phyloP scores from a whole-genome alignment of 768 basidiomycete species.

The Mrakia hoshinonis region DNA sequence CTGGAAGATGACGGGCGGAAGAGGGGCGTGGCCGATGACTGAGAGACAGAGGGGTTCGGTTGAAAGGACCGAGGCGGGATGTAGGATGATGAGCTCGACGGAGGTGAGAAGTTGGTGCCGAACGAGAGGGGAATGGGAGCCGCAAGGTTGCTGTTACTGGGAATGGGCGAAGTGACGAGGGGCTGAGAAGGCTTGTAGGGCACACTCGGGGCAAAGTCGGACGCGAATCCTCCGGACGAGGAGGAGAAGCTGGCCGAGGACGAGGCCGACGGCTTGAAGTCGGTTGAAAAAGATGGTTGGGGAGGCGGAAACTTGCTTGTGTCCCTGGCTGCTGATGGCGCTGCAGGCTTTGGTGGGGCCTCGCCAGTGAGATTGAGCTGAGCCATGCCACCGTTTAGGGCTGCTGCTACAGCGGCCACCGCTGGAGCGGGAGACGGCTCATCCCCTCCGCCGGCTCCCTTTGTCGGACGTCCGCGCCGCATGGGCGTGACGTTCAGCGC shows the following conservation, averaged over 20 bases:
- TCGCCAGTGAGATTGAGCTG: background rate
- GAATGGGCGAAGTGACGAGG: background rate
- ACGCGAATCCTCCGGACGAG: background rate
- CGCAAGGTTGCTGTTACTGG: background rate
- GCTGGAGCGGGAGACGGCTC: background rate
- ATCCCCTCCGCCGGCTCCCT: background rate
- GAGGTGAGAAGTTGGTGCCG: background rate
- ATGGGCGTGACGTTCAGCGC: conserved; percentile 23
- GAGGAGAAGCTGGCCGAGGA: background rate
- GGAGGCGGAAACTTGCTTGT: background rate
- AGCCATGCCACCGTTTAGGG: background rate
- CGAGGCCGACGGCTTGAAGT: background rate
- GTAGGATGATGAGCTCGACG: background rate
- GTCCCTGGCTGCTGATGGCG: background rate
- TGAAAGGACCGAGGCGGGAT: background rate
- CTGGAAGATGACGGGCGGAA: background rate
- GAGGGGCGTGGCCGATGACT: background rate
- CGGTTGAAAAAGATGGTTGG: background rate
- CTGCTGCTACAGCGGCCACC: background rate
- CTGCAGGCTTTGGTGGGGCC: background rate
- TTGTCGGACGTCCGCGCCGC: conserved; percentile 27
- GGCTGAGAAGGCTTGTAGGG: background rate
- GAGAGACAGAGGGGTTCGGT: background rate
- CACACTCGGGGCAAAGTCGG: background rate
- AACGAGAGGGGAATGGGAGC: background rate